Evolutionary conservation across 2,329 filamentous ascomycete genomes (phyloP).

Genomic region (Magnaporthiopsis incrustans): DNA sequence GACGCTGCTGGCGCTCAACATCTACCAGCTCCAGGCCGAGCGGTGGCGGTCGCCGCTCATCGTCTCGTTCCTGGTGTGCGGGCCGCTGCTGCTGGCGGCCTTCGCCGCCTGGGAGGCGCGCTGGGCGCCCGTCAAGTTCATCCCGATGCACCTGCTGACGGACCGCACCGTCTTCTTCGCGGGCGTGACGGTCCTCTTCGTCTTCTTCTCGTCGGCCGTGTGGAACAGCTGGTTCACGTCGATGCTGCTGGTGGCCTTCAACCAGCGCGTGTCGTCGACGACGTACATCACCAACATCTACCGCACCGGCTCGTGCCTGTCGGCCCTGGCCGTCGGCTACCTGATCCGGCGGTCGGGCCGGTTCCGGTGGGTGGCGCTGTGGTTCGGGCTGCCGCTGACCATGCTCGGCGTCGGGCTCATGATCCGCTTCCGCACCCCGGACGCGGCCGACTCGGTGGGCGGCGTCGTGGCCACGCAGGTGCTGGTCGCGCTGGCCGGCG

Average conservation of each 20-base stretch:
- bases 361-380: constrained; percentile 33
- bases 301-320: constrained; percentile 27
- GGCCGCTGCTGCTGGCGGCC: background rate
- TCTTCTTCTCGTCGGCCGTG: constrained; percentile 25
- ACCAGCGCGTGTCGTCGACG: constrained; percentile 24
- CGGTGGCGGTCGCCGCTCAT: constrained; percentile 31
- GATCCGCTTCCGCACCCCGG: constrained; percentile 49
- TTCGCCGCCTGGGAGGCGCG: constrained; percentile 27
- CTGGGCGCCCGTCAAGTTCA: constrained; percentile 30
- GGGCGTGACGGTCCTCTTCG: constrained; percentile 27
- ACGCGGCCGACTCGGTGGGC: constrained; percentile 32
- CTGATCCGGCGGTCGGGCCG: constrained; percentile 22
- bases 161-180: constrained; percentile 31
- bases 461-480: constrained; percentile 55
- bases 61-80: constrained; percentile 2
- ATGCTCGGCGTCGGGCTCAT: constrained; percentile 49
- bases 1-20: constrained; percentile 37
- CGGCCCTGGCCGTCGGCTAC: constrained; percentile 21
- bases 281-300: constrained; percentile 32
- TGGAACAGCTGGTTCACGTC: constrained; percentile 33
- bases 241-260: constrained; percentile 30
- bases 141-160: constrained; percentile 25
- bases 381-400: constrained; percentile 44
- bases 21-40: constrained; percentile 31
- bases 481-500: constrained; percentile 52